A percentile compares a stretch with the other conserved stretches of the same genome.
Evolutionary conservation across 2,329 filamentous ascomycete genomes (phyloP).

Genomic region (Curvularia spicifera): DNA sequence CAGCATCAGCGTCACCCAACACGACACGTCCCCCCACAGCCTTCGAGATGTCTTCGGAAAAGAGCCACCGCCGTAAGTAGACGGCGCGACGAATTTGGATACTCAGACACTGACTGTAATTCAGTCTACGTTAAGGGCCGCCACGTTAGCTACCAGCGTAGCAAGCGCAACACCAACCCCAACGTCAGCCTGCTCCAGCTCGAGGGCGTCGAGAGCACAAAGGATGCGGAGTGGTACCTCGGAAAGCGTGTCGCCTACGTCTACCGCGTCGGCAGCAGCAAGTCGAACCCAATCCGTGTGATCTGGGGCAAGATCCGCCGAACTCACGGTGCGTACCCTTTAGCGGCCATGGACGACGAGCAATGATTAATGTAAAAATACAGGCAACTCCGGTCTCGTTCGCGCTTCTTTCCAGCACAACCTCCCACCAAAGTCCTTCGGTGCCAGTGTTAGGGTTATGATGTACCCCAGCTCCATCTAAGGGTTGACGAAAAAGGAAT

Average conservation of each 20-base stretch:
- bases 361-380: constrained; percentile 40
- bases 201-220: constrained; percentile 89
- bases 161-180: constrained; percentile 60
- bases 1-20: constrained; percentile 4
- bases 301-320: constrained; percentile 98
- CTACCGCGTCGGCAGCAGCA: constrained; percentile 90
- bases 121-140: constrained; percentile 71
- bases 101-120: constrained; percentile 1
- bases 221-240: constrained; percentile 92
- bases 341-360: constrained; percentile 41
- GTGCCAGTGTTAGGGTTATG: constrained; percentile 85
- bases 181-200: constrained; percentile 92
- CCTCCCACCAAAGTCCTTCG: constrained; percentile 80
- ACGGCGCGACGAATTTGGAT: background rate
- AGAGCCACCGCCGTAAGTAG: constrained; percentile 21
- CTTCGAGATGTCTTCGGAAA: constrained; percentile 18
- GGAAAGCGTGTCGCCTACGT: constrained; percentile 98
- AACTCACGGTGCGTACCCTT: constrained; percentile 68
- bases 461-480: constrained; percentile 69
- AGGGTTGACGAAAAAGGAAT: constrained; percentile 2
- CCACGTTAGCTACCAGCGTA: constrained; percentile 95
- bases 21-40: constrained; percentile 7
- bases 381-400: constrained; percentile 95
- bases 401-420: constrained; percentile 94
- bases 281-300: constrained; percentile 66